These are phyloP conservation scores for Calonectria montana DNA, from an alignment of 2,329 filamentous ascomycete genomes.

Conservation along the genomic window DNA sequence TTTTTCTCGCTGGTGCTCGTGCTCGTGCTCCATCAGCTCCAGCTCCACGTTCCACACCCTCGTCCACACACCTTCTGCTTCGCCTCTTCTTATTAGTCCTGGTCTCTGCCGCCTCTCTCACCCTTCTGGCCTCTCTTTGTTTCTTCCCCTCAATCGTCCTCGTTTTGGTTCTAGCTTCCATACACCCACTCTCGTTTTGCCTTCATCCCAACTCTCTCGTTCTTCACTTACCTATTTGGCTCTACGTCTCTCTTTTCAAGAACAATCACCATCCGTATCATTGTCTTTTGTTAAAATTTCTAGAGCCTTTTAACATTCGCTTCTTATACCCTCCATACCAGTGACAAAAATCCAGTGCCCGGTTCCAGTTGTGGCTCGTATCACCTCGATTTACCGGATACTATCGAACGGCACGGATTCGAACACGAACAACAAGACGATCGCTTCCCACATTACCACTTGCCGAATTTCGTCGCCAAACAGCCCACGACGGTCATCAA, in stretches of 20 bases:
- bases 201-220: constrained; percentile 22
- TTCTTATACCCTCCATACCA: constrained; percentile 31
- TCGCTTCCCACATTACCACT: background rate
- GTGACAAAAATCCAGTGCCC: constrained; percentile 12
- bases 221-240: constrained; percentile 19
- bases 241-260: constrained; percentile 30
- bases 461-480: background rate
- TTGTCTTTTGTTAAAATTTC: background rate
- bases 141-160: constrained; percentile 30
- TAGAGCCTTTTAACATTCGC: constrained; percentile 35
- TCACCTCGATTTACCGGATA: background rate
- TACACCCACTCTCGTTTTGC: background rate
- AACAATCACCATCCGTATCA: background rate
- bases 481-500: background rate
- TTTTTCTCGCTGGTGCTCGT: constrained; percentile 21
- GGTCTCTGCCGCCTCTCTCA: constrained; percentile 29
- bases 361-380: background rate
- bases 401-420: background rate
- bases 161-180: constrained; percentile 31
- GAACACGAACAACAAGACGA: constrained; percentile 1
- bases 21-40: constrained; percentile 23
- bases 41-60: constrained; percentile 23
- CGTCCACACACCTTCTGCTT: constrained; percentile 32
- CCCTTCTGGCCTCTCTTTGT: constrained; percentile 17
- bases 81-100: constrained; percentile 33